phyloP scores from a whole-genome alignment of 2,329 filamentous ascomycete genomes.

The Fusarium brachygibbosum region DNA sequence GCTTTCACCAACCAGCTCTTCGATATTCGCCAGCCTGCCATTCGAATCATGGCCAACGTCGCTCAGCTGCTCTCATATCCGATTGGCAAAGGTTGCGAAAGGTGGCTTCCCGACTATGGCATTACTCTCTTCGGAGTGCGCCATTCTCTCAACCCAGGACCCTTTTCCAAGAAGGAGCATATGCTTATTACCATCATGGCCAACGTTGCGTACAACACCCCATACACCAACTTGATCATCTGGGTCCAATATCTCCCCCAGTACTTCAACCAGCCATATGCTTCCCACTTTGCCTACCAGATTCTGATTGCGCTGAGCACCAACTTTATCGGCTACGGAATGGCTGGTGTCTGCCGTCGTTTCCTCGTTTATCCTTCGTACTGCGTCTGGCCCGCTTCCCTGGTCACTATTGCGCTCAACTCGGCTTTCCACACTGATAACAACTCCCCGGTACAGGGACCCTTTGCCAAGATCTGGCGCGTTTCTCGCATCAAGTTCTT shows the following conservation, averaged over 20 bases:
- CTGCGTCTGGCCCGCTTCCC: slow-evolving; percentile 69
- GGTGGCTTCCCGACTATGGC: slow-evolving; percentile 63
- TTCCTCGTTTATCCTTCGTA: slow-evolving; percentile 69
- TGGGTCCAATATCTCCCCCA: slow-evolving; percentile 66
- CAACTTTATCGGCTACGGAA: slow-evolving; percentile 71
- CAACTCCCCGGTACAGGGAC: slow-evolving; percentile 57
- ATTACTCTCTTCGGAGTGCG: slow-evolving; percentile 62
- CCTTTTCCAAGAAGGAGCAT: slow-evolving; percentile 72
- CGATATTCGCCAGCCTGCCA: slow-evolving; percentile 67
- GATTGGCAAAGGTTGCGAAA: slow-evolving; percentile 65
- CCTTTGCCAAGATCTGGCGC: slow-evolving; percentile 60
- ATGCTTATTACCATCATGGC: slow-evolving; percentile 74
- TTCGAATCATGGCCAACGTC: slow-evolving; percentile 67
- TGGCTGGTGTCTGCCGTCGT: slow-evolving; percentile 67
- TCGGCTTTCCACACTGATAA: slow-evolving; percentile 64
- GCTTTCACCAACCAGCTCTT: slow-evolving; percentile 70
- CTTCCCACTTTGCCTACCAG: slow-evolving; percentile 66
- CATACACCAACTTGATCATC: slow-evolving; percentile 69
- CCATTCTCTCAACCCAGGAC: slow-evolving; percentile 67
- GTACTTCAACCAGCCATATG: slow-evolving; percentile 68
- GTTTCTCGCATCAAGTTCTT: slow-evolving; percentile 68
- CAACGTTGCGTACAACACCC: slow-evolving; percentile 67
- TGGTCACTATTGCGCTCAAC: slow-evolving; percentile 69
- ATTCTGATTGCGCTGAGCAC: slow-evolving; percentile 68
- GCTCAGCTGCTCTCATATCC: slow-evolving; percentile 70